Percentiles rank a stretch among this genome's conserved stretches.
phyloP scores from a whole-genome alignment of 352 stramenopile genomes.

The Pythium myriotylum region DNA sequence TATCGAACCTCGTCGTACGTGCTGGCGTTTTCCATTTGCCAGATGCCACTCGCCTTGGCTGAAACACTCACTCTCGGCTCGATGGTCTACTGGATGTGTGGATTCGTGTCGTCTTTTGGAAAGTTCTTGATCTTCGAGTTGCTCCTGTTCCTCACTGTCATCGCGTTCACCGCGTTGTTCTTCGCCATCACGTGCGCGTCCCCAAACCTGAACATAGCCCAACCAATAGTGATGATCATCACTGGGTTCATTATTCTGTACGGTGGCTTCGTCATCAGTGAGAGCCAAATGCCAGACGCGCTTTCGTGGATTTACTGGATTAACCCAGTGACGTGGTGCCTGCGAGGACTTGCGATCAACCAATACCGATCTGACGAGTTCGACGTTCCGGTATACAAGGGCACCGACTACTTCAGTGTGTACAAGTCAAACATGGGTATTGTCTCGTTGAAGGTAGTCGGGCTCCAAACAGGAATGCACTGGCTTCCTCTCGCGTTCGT shows the following conservation, averaged over 20 bases:
- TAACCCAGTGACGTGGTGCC: constrained; percentile 39
- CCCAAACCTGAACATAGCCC: constrained; percentile 23
- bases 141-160: constrained; percentile 52
- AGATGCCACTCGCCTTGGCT: no score
- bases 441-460: constrained; percentile 23
- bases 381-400: constrained; percentile 18
- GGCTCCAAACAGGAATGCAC: constrained; percentile 6
- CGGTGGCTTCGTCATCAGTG: constrained; percentile 36
- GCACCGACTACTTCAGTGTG: constrained; percentile 24
- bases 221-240: constrained; percentile 27
- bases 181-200: constrained; percentile 25
- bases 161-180: constrained; percentile 34
- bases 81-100: constrained; percentile 10
- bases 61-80: no score
- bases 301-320: constrained; percentile 47
- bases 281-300: constrained; percentile 31
- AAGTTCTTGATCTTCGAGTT: constrained; percentile 59
- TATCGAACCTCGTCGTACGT: no score
- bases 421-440: constrained; percentile 20
- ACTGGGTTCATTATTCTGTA: constrained; percentile 37
- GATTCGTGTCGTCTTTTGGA: constrained; percentile 36
- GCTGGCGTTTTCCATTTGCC: no score
- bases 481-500: constrained; percentile 28
- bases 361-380: constrained; percentile 26
- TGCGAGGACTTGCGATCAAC: constrained; percentile 30